These are phyloP conservation scores for Yarrowia sp. DNA, from an alignment of 805 yeast genomes.

Conservation along the genomic window DNA sequence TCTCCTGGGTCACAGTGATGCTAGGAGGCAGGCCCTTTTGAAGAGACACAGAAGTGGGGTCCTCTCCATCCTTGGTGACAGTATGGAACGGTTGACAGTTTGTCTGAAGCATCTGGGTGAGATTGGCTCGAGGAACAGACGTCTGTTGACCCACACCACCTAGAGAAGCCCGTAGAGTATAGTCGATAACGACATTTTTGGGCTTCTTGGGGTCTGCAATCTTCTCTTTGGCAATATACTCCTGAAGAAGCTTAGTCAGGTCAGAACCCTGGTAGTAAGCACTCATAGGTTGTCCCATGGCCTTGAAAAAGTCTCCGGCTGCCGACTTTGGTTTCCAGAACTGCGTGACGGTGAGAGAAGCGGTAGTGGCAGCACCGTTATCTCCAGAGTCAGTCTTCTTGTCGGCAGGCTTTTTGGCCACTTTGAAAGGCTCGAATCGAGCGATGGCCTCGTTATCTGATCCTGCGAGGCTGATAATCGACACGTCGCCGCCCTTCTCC, in stretches of 20 bases:
- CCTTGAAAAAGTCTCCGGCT: constrained; percentile 44
- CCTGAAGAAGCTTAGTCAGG: constrained; percentile 59
- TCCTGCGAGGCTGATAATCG: constrained; percentile 60
- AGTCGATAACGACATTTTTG: constrained; percentile 63
- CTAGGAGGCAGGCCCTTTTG: constrained; percentile 73
- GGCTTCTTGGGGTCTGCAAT: constrained; percentile 62
- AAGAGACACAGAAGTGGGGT: constrained; percentile 39
- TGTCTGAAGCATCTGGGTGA: constrained; percentile 54
- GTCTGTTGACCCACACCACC: constrained; percentile 46
- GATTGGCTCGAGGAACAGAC: constrained; percentile 50
- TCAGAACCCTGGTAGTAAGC: constrained; percentile 61
- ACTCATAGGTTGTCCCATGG: constrained; percentile 36
- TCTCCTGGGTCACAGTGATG: constrained; percentile 70
- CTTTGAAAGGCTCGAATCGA: constrained; percentile 70
- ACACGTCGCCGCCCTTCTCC: constrained; percentile 85
- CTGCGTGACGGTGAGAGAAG: constrained; percentile 43
- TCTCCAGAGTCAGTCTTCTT: constrained; percentile 36
- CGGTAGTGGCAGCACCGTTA: constrained; percentile 29
- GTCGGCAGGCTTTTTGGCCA: constrained; percentile 44
- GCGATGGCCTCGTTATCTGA: constrained; percentile 58
- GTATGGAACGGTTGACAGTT: constrained; percentile 56
- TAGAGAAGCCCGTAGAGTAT: constrained; percentile 56
- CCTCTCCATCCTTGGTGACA: constrained; percentile 59
- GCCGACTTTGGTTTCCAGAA: constrained; percentile 47
- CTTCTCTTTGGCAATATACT: constrained; percentile 62